Conservation (phyloP, 352 stramenopile species). For the Phytophthora cactorum region DNA sequence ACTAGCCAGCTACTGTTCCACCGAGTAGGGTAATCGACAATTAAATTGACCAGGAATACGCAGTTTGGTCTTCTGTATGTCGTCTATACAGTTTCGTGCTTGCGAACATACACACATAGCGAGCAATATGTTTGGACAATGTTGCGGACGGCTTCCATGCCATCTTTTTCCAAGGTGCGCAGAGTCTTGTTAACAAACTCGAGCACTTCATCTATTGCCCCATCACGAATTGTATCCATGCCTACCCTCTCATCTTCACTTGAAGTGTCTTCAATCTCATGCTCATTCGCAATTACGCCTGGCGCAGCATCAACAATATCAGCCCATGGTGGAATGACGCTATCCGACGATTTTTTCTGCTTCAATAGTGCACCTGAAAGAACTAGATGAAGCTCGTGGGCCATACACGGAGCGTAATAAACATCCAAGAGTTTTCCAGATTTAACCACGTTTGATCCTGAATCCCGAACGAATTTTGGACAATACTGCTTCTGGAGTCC, state of each 20-base stretch:
- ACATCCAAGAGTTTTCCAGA: not conserved
- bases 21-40: not conserved
- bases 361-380: not conserved
- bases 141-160: conserved; percentile 1
- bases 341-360: not conserved
- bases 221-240: not conserved
- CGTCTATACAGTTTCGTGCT: conserved; percentile 6
- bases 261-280: not conserved
- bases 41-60: not conserved
- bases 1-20: not conserved
- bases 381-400: conserved; percentile 4
- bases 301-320: not conserved
- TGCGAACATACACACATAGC: not conserved
- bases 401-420: not conserved
- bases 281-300: not conserved
- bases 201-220: not conserved
- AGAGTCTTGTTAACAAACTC: conserved; percentile 8
- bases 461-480: not conserved
- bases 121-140: conserved; percentile 2
- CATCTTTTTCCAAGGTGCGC: conserved; percentile 2
- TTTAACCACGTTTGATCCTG: conserved; percentile 6
- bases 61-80: not conserved
- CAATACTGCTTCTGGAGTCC: not conserved
- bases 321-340: not conserved
- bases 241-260: conserved; percentile 4